A percentile compares a stretch with the other conserved stretches of the same genome.
These are phyloP conservation scores for Oxyria digyna DNA, from an alignment of 148 eudicot genomes.

Conservation along the genomic window DNA sequence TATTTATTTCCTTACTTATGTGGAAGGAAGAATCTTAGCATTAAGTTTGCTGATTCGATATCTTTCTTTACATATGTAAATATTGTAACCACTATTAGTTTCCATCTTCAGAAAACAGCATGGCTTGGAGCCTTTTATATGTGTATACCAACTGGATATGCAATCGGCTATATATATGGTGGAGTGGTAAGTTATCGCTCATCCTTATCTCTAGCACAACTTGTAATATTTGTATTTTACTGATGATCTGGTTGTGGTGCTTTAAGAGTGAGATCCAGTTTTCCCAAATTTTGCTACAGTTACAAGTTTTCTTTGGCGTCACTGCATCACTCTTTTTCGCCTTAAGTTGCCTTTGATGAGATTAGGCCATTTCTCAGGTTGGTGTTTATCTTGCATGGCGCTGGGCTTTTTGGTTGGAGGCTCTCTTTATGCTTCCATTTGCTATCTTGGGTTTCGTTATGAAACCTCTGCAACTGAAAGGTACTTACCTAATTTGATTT, in stretches of 20 bases:
- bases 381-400: conserved; percentile 55
- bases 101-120: conserved; percentile 54
- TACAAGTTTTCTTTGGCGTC: neutral
- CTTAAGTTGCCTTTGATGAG: neutral
- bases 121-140: conserved; percentile 92
- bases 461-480: conserved; percentile 77
- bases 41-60: neutral
- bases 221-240: neutral
- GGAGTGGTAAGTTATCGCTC: conserved; percentile 48
- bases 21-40: too few species aligned
- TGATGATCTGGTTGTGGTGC: neutral
- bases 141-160: conserved; percentile 97
- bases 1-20: too few species aligned
- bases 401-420: conserved; percentile 60
- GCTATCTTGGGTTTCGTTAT: conserved; percentile 71
- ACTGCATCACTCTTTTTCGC: neutral
- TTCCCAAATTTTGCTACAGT: neutral
- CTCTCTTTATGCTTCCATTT: conserved; percentile 76
- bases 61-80: neutral
- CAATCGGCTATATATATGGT: conserved; percentile 91
- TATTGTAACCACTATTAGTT: neutral
- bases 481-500: conserved; percentile 19
- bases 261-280: too few species aligned
- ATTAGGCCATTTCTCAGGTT: conserved; percentile 30
- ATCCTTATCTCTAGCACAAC: neutral